Evolutionary conservation across 2,329 filamentous ascomycete genomes (phyloP).

Genomic region (Hymenoscyphus albidus): DNA sequence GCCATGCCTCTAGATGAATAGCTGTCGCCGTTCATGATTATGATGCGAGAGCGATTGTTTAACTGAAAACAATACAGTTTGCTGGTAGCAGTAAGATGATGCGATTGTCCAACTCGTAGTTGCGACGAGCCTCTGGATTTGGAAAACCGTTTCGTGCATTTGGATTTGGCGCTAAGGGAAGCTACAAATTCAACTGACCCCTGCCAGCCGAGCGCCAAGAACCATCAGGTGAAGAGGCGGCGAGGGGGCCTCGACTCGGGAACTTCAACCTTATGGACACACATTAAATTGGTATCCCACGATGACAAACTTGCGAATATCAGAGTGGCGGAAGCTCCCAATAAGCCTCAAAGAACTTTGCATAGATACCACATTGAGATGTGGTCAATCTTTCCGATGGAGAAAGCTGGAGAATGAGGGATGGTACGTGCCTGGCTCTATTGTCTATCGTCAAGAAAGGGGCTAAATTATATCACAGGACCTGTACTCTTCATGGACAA

Average conservation of each 20-base stretch:
- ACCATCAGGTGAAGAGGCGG: too few relatives aligned
- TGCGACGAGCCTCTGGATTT: conserved; percentile 17
- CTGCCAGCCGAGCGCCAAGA: not conserved
- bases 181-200: not conserved
- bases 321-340: conserved; percentile 85
- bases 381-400: conserved; percentile 97
- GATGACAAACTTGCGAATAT: conserved; percentile 43
- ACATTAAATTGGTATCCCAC: not conserved
- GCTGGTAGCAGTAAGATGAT: conserved; percentile 6
- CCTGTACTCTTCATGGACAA: conserved; percentile 79
- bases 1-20: conserved; percentile 70
- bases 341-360: conserved; percentile 80
- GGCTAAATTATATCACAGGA: conserved; percentile 45
- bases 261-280: too few relatives aligned
- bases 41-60: conserved; percentile 17
- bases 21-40: conserved; percentile 77
- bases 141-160: not conserved
- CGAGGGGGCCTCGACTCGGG: too few relatives aligned
- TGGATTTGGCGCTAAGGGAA: conserved; percentile 4
- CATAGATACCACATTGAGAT: conserved; percentile 89
- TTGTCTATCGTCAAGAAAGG: conserved; percentile 9
- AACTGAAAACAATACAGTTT: conserved; percentile 1
- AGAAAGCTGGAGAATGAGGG: conserved; percentile 75
- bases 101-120: conserved; percentile 1
- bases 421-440: conserved; percentile 54